Evolutionary conservation across 2,329 filamentous ascomycete species (phyloP).

Genomic region (Venturia oleaginea): DNA sequence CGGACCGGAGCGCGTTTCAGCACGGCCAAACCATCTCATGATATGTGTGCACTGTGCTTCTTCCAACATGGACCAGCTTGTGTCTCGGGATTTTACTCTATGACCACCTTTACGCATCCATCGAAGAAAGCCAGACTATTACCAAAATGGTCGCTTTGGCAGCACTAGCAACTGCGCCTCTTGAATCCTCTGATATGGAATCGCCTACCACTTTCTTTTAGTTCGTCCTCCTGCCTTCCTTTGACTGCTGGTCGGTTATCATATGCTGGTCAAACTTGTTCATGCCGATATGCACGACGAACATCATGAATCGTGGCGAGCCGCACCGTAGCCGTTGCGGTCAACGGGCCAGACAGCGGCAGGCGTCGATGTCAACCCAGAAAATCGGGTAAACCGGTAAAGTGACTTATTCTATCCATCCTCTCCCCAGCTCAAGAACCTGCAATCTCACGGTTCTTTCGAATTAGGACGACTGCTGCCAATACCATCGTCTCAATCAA

Average conservation of each 20-base stretch:
- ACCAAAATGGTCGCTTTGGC: not conserved
- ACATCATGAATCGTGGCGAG: not conserved
- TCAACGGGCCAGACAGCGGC: constrained; percentile 1
- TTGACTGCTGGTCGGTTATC: not conserved
- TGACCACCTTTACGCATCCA: not conserved
- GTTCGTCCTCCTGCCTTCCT: not conserved
- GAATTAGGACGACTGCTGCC: not conserved
- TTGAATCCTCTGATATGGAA: not conserved
- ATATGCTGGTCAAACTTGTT: not conserved
- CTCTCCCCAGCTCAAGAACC: not conserved
- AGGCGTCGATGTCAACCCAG: not conserved
- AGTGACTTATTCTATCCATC: not conserved
- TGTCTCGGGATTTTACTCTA: not conserved
- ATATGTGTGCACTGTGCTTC: not conserved
- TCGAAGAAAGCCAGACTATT: not conserved
- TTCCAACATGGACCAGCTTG: not conserved
- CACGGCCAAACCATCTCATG: not conserved
- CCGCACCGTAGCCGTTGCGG: not conserved
- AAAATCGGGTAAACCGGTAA: not conserved
- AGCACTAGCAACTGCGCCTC: not conserved
- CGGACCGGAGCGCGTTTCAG: not conserved
- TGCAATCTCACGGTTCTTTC: not conserved
- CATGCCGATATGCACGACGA: not conserved
- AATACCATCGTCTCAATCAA: not conserved
- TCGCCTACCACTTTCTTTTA: not conserved